These are phyloP conservation scores for Daldinia decipiens DNA, from an alignment of 495 filamentous ascomycete species.

Conservation along the genomic window DNA sequence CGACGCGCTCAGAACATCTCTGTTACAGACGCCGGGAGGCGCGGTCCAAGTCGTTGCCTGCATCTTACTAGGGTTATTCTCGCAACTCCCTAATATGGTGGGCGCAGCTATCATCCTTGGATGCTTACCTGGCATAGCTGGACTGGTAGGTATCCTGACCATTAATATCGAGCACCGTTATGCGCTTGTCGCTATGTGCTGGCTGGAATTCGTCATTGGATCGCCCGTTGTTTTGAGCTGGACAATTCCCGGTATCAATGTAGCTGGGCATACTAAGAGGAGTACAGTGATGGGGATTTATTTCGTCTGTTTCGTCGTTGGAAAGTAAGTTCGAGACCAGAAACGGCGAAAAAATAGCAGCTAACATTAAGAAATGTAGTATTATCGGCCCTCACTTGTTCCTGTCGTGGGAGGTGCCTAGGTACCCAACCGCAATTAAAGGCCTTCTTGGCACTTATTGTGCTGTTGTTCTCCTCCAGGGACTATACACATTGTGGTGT, in stretches of 20 bases:
- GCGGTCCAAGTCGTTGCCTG: slow-evolving; percentile 54
- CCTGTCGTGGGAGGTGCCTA: slow-evolving; percentile 42
- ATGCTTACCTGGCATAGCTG: slow-evolving; percentile 39
- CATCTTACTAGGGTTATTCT: slow-evolving; percentile 52
- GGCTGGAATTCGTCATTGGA: slow-evolving; percentile 60
- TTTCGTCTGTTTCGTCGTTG: slow-evolving; percentile 46
- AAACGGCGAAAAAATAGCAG: not conserved
- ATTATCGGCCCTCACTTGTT: slow-evolving; percentile 50
- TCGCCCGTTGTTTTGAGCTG: slow-evolving; percentile 52
- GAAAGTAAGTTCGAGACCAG: slow-evolving; percentile 24
- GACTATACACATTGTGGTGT: slow-evolving; percentile 36
- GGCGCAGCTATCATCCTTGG: slow-evolving; percentile 41
- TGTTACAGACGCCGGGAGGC: slow-evolving; percentile 60
- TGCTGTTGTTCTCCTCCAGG: slow-evolving; percentile 33
- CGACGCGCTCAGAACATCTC: slow-evolving; percentile 49
- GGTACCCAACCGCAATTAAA: slow-evolving; percentile 50
- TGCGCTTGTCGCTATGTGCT: slow-evolving; percentile 63
- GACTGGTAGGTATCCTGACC: slow-evolving; percentile 39
- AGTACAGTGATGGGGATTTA: slow-evolving; percentile 45
- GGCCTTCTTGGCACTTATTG: slow-evolving; percentile 44
- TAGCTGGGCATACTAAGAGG: slow-evolving; percentile 52
- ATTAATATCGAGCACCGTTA: slow-evolving; percentile 57
- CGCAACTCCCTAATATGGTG: slow-evolving; percentile 51
- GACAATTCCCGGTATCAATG: slow-evolving; percentile 43
- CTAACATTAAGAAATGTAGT: slow-evolving; percentile 39